Evolutionary conservation across 2,329 filamentous ascomycete species (phyloP).

Genomic region (Rasamsonia emersonii): DNA sequence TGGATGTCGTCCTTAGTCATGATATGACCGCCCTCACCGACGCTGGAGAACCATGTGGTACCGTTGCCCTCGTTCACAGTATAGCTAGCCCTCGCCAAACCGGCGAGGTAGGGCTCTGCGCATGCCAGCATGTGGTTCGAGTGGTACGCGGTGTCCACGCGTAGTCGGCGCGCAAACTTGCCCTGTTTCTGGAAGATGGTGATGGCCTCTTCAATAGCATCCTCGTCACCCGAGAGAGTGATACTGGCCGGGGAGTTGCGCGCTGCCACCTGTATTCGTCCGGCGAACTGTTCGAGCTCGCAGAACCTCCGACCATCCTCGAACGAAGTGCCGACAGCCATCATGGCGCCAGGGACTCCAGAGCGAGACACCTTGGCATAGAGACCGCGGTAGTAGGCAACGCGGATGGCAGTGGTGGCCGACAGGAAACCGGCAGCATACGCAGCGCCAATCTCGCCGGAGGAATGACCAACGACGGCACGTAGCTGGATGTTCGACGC

Average conservation of each 20-base stretch:
- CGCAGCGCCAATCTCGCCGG: slow-evolving; percentile 43
- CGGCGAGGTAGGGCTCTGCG: slow-evolving; percentile 17
- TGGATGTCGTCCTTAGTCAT: not conserved
- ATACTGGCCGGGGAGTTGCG: slow-evolving; percentile 29
- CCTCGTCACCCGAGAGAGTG: slow-evolving; percentile 32
- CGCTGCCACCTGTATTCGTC: slow-evolving; percentile 17
- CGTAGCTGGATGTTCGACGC: slow-evolving; percentile 34
- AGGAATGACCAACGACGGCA: slow-evolving; percentile 40
- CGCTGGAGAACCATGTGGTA: slow-evolving; percentile 9
- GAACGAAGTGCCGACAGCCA: slow-evolving; percentile 18
- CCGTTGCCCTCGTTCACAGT: not conserved
- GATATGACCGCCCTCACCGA: not conserved
- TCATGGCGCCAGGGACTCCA: slow-evolving; percentile 17
- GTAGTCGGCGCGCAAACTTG: slow-evolving; percentile 24
- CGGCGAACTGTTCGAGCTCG: slow-evolving; percentile 7
- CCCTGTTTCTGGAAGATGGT: slow-evolving; percentile 16
- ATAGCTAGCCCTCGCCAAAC: slow-evolving; percentile 1
- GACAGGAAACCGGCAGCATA: slow-evolving; percentile 36
- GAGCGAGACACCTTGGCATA: slow-evolving; percentile 7
- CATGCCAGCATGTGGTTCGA: slow-evolving; percentile 30
- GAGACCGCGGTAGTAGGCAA: slow-evolving; percentile 32
- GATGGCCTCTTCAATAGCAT: slow-evolving; percentile 16
- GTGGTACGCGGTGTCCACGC: slow-evolving; percentile 33
- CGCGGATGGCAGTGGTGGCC: slow-evolving; percentile 25
- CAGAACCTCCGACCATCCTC: slow-evolving; percentile 14